phyloP scores from a whole-genome alignment of 176 grass and related monocot genomes.

The Juncus inflexus region DNA sequence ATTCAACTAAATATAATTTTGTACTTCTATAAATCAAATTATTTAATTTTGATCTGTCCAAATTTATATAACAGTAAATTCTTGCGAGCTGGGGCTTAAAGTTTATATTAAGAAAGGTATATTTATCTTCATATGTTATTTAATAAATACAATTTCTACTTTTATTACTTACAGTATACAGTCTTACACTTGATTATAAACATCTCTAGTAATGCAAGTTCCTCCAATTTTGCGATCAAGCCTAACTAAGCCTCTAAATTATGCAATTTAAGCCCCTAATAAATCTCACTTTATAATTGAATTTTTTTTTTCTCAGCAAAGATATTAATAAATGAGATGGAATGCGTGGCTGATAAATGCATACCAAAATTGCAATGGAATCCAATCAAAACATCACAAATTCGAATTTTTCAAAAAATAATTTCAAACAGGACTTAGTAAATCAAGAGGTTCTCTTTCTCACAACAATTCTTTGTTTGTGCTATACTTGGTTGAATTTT shows the following conservation, averaged over 20 bases:
- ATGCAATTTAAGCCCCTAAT: neutral
- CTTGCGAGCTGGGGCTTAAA: conserved; percentile 45
- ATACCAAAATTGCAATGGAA: conserved; percentile 19
- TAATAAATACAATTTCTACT: conserved; percentile 4
- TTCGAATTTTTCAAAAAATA: neutral
- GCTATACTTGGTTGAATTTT: neutral
- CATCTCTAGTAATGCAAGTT: no score
- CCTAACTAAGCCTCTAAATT: no score
- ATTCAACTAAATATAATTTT: neutral
- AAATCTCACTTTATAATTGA: neutral
- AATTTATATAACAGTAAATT: conserved; percentile 32
- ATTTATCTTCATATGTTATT: conserved; percentile 4
- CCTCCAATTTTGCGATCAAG: neutral
- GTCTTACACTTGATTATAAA: no score
- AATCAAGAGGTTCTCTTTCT: neutral
- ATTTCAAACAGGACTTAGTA: neutral
- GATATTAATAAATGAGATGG: conserved; percentile 43
- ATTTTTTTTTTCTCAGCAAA: conserved; percentile 32
- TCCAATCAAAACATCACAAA: conserved; percentile 22
- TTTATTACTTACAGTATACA: neutral
- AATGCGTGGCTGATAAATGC: conserved; percentile 38
- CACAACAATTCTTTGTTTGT: neutral
- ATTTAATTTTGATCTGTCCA: neutral
- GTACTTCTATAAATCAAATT: conserved; percentile 1
- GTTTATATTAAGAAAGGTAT: conserved; percentile 49